Percentiles rank a stretch among this genome's conserved stretches.
These are phyloP conservation scores for Ilex aquifolium DNA, from an alignment of 257 asterid species.

Conservation along the genomic window DNA sequence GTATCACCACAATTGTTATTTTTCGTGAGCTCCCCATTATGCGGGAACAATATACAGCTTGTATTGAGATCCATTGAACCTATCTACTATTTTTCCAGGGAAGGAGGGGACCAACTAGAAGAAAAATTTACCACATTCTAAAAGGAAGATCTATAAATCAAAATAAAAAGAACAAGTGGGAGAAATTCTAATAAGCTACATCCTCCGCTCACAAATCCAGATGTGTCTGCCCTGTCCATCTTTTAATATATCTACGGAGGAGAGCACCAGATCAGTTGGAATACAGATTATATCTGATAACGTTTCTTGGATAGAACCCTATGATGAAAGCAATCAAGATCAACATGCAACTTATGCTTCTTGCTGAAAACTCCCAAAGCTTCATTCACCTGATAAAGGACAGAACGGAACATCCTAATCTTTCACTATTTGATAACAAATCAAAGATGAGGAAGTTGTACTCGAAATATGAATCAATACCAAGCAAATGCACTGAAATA, in stretches of 20 bases:
- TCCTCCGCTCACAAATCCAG: conserved; percentile 90
- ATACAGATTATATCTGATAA: neutral
- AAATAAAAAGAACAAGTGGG: conserved; percentile 33
- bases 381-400: no score
- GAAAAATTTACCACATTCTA: conserved; percentile 23
- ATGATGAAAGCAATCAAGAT: neutral
- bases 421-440: no score
- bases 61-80: conserved; percentile 25
- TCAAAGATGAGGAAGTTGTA: no score
- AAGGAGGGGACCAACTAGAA: conserved; percentile 16
- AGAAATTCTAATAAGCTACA: conserved; percentile 30
- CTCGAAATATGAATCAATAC: no score
- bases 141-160: conserved; percentile 22
- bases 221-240: conserved; percentile 83
- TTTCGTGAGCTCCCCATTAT: conserved; percentile 31
- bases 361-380: neutral
- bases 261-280: conserved; percentile 1
- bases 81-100: conserved; percentile 12
- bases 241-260: conserved; percentile 8
- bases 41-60: conserved; percentile 34
- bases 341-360: neutral
- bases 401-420: no score
- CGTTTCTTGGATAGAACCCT: neutral
- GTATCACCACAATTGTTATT: conserved; percentile 48
- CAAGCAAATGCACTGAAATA: no score